These are phyloP conservation scores for Hamamelis virginiana DNA, from an alignment of 164 flowering plant species.

Conservation along the genomic window DNA sequence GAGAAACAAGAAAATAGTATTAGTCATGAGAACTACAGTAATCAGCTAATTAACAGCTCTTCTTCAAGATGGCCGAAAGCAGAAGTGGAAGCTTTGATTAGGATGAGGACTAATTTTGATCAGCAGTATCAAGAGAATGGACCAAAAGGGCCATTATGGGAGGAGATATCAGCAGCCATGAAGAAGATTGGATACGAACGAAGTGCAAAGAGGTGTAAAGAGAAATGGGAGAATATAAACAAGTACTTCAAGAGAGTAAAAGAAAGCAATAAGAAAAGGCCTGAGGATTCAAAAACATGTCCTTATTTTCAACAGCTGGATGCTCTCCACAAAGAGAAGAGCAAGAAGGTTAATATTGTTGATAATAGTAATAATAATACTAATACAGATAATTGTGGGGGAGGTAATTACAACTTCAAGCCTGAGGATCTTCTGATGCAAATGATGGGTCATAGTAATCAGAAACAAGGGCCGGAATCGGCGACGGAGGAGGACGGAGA, in stretches of 20 bases:
- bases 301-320: conserved; percentile 67
- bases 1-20: conserved; percentile 7
- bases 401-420: conserved; percentile 25
- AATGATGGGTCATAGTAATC: conserved; percentile 23
- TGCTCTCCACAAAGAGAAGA: conserved; percentile 42
- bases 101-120: conserved; percentile 39
- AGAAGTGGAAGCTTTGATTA: conserved; percentile 61
- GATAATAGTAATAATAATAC: no score
- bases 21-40: no score
- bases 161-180: conserved; percentile 58
- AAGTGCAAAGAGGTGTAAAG: conserved; percentile 64
- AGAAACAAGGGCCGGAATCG: conserved; percentile 8
- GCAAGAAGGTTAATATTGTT: conserved; percentile 17
- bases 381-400: conserved; percentile 16
- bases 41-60: not conserved
- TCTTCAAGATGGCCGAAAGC: conserved; percentile 70
- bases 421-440: conserved; percentile 45
- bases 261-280: conserved; percentile 55
- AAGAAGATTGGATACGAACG: conserved; percentile 51
- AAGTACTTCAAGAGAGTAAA: conserved; percentile 67
- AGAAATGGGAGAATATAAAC: conserved; percentile 81
- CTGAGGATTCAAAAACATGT: conserved; percentile 65
- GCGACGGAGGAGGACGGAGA: conserved; percentile 12
- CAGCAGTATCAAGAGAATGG: conserved; percentile 45
- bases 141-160: conserved; percentile 67